Evolutionary conservation across 2,329 filamentous ascomycete genomes (phyloP).

Genomic region (Tolypocladium amazonense): DNA sequence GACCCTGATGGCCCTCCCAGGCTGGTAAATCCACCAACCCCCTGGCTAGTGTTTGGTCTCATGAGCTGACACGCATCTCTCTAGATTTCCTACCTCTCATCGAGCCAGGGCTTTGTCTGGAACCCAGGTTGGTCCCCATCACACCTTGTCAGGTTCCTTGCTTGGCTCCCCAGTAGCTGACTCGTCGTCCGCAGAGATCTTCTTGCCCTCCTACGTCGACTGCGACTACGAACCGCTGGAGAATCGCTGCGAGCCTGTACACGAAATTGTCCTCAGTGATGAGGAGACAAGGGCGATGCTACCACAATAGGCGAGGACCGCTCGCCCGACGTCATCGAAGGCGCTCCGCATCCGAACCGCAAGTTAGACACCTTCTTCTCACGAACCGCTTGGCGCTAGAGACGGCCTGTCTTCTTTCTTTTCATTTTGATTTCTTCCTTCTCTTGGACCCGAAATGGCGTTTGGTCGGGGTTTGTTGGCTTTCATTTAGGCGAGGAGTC

Average conservation of each 20-base stretch:
- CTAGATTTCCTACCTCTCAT: constrained; percentile 70
- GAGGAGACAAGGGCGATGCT: constrained; percentile 63
- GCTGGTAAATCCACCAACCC: constrained; percentile 41
- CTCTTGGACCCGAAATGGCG: background rate
- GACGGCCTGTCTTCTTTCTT: background rate
- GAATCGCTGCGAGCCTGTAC: constrained; percentile 63
- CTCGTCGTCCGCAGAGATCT: constrained; percentile 50
- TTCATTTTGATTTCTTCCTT: background rate
- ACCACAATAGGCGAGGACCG: constrained; percentile 39
- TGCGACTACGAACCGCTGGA: constrained; percentile 67
- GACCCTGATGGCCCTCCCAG: constrained; percentile 62
- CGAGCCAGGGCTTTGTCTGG: constrained; percentile 73
- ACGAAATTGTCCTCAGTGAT: constrained; percentile 68
- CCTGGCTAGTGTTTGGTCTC: background rate
- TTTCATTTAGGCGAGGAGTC: background rate
- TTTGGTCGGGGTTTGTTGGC: background rate
- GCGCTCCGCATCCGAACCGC: background rate
- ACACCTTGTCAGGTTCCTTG: background rate
- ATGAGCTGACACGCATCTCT: background rate
- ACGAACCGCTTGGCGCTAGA: constrained; percentile 3
- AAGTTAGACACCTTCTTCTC: constrained; percentile 3
- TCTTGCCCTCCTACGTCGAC: constrained; percentile 68
- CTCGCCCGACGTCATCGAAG: constrained; percentile 2
- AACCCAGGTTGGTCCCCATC: constrained; percentile 52
- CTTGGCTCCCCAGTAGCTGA: constrained; percentile 3